Percentiles rank a stretch among this genome's conserved stretches.
Conservation (phyloP, 352 stramenopile genomes). For the Globisporangium nunn region DNA sequence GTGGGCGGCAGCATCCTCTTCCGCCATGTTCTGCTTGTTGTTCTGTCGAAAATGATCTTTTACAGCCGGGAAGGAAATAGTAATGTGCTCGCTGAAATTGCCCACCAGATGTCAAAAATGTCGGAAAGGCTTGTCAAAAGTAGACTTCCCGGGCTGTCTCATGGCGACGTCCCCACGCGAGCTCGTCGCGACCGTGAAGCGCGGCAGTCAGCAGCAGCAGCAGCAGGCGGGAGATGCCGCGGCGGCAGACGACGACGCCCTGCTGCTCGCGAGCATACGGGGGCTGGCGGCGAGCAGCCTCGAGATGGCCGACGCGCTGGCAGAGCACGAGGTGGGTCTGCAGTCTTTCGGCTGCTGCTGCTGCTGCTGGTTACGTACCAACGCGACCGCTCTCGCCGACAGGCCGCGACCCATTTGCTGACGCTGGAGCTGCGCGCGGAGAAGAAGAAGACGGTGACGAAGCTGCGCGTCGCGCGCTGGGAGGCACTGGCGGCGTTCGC, state of each 20-base stretch:
- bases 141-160: too few relatives aligned
- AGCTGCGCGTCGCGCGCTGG: slow-evolving; percentile 10
- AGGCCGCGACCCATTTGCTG: slow-evolving; percentile 4
- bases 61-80: too few relatives aligned
- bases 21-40: too few relatives aligned
- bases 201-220: not conserved
- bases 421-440: slow-evolving; percentile 2
- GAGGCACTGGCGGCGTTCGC: slow-evolving; percentile 12
- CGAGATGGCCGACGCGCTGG: not conserved
- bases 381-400: not conserved
- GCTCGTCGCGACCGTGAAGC: not conserved
- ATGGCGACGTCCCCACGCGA: not conserved
- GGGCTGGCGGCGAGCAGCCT: slow-evolving; percentile 7
- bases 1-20: too few relatives aligned
- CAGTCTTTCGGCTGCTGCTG: not conserved
- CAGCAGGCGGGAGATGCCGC: not conserved
- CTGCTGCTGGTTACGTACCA: not conserved
- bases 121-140: too few relatives aligned
- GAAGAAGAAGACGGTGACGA: slow-evolving; percentile 17
- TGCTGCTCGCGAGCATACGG: slow-evolving; percentile 8
- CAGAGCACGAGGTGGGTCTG: slow-evolving; percentile 2
- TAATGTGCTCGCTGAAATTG: too few relatives aligned
- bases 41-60: too few relatives aligned
- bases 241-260: not conserved
- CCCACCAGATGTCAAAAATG: too few relatives aligned